Base-by-base conservation (phyloP, 176 grass and related monocot species). In the Phragmites australis region DNA sequence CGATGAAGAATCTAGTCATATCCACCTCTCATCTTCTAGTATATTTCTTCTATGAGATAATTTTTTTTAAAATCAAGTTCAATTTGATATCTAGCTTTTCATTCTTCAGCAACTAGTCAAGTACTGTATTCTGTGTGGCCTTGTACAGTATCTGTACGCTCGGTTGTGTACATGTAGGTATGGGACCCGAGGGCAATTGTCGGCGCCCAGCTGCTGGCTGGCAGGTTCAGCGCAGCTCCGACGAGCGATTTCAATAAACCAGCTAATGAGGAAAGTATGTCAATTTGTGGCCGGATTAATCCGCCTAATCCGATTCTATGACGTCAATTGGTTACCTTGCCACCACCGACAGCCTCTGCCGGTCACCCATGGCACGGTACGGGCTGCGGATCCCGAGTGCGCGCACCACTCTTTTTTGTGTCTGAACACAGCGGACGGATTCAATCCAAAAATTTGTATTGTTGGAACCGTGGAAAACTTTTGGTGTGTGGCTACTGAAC, bases 261-360 rank as follows among this genome's bases (percentile, higher is more conserved):
- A n/a, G 55, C 1, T 68, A 57, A 3, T 3, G 53, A 71, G 26
- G 40, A 19, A 8, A 70, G 13, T 22, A 59, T 6, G 21, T 40
- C 3, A 5, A 46, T 70, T 8, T 12, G 27, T 3, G 53, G 18
- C 26, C 17, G 3, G 52, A 42, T 67, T 68, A 70, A 53, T 46
- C 12, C 48, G 55, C 26, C 46, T n/a, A 58, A 80, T 65, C 68
- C 27, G 48, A 57, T 57, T 46, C 48, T 15, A 23, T 12, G 68
- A 55, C 34, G 34, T n/a, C 6, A 4, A 39, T 50, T 30, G 66
- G 40, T 14, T 30, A 48, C 13, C 25, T 4, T 68, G 63, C 63
- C 67, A 43, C 44, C 83, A 74, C 68, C 68, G 76, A 66, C 76
- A 86, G 58, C 57, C 46, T 73, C 83, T 54, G 53, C 26, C 50